Percentiles rank a stretch among this genome's conserved stretches.
Conservation (phyloP, 176 grass and related monocot species). For the Dendrocalamus sinicus region DNA sequence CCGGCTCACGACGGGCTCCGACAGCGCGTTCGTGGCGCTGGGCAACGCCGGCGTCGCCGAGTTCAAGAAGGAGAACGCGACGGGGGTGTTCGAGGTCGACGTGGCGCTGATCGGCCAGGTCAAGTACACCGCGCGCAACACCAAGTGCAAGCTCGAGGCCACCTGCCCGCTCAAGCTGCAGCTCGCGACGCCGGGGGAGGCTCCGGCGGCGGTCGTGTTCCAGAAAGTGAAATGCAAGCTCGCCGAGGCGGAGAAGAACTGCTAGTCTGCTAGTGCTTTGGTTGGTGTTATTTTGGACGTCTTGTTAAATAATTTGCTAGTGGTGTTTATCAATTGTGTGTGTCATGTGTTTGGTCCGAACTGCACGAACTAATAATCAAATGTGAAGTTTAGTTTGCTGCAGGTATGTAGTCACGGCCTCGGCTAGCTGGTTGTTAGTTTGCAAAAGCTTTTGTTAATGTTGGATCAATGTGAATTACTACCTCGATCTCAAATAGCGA, state of each 20-base stretch:
- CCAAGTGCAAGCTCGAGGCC: slow-evolving; percentile 40
- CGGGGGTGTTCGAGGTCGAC: slow-evolving; percentile 44
- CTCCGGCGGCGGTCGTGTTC: slow-evolving; percentile 16
- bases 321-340: neutral
- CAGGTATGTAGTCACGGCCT: neutral
- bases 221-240: slow-evolving; percentile 44
- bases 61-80: slow-evolving; percentile 38
- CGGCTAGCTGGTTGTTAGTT: neutral
- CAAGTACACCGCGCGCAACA: neutral
- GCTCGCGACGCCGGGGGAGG: slow-evolving; percentile 10
- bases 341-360: neutral
- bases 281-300: neutral
- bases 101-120: slow-evolving; percentile 22
- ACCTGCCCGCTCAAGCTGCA: slow-evolving; percentile 41
- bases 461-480: neutral
- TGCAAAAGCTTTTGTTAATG: neutral
- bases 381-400: neutral
- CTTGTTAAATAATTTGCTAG: neutral
- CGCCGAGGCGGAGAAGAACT: slow-evolving; percentile 38
- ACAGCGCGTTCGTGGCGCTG: neutral
- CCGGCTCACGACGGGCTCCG: neutral
- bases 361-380: neutral
- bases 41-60: slow-evolving; percentile 28
- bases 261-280: slow-evolving; percentile 45
- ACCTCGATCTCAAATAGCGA: neutral